Percentiles rank a stretch among this genome's conserved stretches.
Evolutionary conservation across 148 eudicot species (phyloP).

Genomic region (Selenicereus undatus): DNA sequence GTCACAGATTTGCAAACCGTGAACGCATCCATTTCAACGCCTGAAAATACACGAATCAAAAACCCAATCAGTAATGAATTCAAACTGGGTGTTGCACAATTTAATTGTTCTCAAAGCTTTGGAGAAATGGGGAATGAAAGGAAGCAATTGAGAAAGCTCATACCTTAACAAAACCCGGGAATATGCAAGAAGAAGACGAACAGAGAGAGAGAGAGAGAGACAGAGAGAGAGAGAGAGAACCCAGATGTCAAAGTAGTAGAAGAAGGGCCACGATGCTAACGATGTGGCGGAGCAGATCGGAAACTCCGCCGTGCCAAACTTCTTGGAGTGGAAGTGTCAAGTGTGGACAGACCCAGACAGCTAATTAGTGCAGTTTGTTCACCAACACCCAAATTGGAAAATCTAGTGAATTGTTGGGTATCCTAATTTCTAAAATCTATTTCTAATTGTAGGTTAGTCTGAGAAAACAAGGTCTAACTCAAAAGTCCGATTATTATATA

Average conservation of each 20-base stretch:
- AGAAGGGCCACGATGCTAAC: slow-evolving; percentile 9
- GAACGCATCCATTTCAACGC: slow-evolving; percentile 27
- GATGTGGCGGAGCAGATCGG: not conserved
- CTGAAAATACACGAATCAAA: not conserved
- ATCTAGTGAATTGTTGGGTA: too few relatives aligned
- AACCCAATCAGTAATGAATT: not conserved
- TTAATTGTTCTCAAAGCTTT: not conserved
- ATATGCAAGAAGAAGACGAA: not conserved
- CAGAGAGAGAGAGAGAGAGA: not conserved
- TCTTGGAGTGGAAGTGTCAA: not conserved
- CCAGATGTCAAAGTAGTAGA: not conserved
- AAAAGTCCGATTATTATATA: too few relatives aligned
- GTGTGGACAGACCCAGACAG: not conserved
- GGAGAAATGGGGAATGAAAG: not conserved
- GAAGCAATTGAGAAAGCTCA: not conserved
- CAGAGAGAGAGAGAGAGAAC: slow-evolving; percentile 5
- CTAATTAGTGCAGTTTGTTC: too few relatives aligned
- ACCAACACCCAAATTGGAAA: too few relatives aligned
- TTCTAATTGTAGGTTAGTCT: too few relatives aligned
- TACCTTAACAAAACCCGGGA: too few relatives aligned
- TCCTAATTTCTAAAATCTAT: too few relatives aligned
- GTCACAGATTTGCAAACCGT: slow-evolving; percentile 30
- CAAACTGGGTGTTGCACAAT: not conserved
- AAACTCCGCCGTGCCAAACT: slow-evolving; percentile 8
- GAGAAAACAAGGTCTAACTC: too few relatives aligned